Conservation (phyloP, 2,329 filamentous ascomycete genomes). For the Ophiosphaerella herpotricha region DNA sequence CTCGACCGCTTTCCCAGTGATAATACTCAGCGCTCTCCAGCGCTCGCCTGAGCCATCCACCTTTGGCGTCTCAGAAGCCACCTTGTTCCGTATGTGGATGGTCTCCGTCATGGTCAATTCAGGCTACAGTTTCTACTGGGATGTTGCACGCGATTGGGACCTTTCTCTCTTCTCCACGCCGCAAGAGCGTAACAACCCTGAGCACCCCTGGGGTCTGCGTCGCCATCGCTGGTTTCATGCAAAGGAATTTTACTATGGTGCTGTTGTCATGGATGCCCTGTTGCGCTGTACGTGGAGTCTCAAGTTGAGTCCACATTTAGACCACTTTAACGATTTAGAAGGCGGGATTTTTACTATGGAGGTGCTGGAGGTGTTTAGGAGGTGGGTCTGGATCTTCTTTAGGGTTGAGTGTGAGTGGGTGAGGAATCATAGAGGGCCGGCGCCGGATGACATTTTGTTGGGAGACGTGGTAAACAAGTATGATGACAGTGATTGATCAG, state of each 20-base stretch:
- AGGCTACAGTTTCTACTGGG: slow-evolving; percentile 98
- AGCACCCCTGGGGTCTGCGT: slow-evolving; percentile 78
- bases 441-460: slow-evolving; percentile 72
- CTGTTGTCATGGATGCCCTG: slow-evolving; percentile 76
- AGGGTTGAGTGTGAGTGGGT: slow-evolving; percentile 91
- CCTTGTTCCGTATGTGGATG: slow-evolving; percentile 63
- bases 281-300: slow-evolving; percentile 90
- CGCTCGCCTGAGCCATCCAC: slow-evolving; percentile 61
- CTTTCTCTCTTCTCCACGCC: slow-evolving; percentile 74
- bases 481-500: slow-evolving; percentile 59
- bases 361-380: slow-evolving; percentile 80
- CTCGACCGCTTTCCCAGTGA: slow-evolving; percentile 88
- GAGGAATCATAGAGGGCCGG: slow-evolving; percentile 60
- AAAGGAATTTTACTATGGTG: slow-evolving; percentile 78
- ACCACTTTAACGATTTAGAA: slow-evolving; percentile 85
- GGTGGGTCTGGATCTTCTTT: slow-evolving; percentile 98
- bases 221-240: slow-evolving; percentile 73
- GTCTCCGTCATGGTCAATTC: slow-evolving; percentile 79
- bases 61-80: slow-evolving; percentile 59
- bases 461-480: slow-evolving; percentile 68
- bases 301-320: slow-evolving; percentile 80
- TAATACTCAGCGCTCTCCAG: slow-evolving; percentile 77
- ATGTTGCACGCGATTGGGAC: slow-evolving; percentile 96
- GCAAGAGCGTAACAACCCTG: slow-evolving; percentile 62
- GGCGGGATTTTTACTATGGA: slow-evolving; percentile 87